Percentiles rank a stretch among this genome's conserved stretches.
Conservation (phyloP, 2,329 filamentous ascomycete species). For the Sporothrix euskadiensis region DNA sequence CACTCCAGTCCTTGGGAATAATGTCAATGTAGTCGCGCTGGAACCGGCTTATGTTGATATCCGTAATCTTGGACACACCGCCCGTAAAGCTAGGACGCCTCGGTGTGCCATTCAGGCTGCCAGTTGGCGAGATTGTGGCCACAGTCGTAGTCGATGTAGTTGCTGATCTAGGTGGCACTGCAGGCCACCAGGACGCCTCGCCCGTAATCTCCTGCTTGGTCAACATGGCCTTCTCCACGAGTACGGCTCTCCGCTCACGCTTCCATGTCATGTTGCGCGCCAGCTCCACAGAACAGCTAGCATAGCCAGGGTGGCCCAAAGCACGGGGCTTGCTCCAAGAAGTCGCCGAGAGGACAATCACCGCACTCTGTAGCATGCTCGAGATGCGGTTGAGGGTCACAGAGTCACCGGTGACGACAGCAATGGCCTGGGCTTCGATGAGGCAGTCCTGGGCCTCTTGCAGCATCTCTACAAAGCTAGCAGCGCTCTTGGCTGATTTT, state of each 20-base stretch:
- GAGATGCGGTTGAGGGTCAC: conserved; percentile 64
- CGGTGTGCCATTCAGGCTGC: conserved; percentile 32
- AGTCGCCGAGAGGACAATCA: conserved; percentile 66
- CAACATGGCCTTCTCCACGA: conserved; percentile 47
- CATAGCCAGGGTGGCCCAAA: conserved; percentile 55
- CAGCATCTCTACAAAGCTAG: conserved; percentile 60
- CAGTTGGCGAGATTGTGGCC: background rate
- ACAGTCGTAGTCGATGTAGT: background rate
- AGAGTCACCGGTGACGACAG: conserved; percentile 56
- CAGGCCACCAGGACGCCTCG: conserved; percentile 31
- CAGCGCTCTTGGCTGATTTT: conserved; percentile 36
- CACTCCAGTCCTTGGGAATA: conserved; percentile 79
- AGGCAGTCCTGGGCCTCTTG: conserved; percentile 66
- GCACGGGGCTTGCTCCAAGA: conserved; percentile 49
- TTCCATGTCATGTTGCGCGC: conserved; percentile 68
- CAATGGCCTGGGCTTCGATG: conserved; percentile 61
- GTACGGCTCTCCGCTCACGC: conserved; percentile 61
- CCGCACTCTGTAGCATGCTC: conserved; percentile 63
- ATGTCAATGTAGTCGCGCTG: conserved; percentile 82
- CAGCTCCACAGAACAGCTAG: conserved; percentile 66
- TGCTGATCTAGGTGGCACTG: conserved; percentile 35
- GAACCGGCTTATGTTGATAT: conserved; percentile 60
- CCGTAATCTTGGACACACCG: background rate
- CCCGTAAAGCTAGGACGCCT: conserved; percentile 48
- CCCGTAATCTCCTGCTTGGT: conserved; percentile 38